Evolutionary conservation across 352 stramenopile species (phyloP), one percentile per base, ranked within the genome.

Genomic region (Phytopythium helicoides): DNA sequence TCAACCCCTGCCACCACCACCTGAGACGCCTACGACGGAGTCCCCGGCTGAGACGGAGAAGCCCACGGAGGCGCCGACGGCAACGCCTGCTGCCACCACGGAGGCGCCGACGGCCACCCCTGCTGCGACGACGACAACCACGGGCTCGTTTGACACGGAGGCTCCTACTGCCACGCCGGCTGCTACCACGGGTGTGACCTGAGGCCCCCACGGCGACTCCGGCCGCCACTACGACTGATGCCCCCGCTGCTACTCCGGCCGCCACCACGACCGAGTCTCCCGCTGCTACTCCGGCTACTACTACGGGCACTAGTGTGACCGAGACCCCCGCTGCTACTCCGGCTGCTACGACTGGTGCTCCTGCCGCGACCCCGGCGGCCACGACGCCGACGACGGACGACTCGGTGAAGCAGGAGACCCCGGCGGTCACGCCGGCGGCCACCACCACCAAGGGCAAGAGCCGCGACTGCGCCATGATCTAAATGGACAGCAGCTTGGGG

Each of bases 391-490:
- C n/a, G n/a, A n/a, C n/a, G n/a, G n/a, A n/a, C n/a, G n/a, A n/a
- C n/a, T n/a, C n/a, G n/a, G n/a, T n/a, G n/a, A n/a, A n/a, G n/a
- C n/a, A n/a, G n/a, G n/a, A n/a, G n/a, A n/a, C n/a, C n/a, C n/a
- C n/a, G n/a, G n/a, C n/a, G n/a, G n/a, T n/a, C n/a, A n/a, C n/a
- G 36, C 36, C 36, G 36, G 36, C 36, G 36, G 36, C 36, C 36
- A 40, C 36, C 14, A 15, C 5, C 3, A 12, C 36, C 36, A 40
- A n/a, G 16, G 36, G 11, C 8, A 45, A 22, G 38, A 45, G 38
- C 38, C 22, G 14, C n/a, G 38, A 45, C 38, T 45, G 38, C 38
- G 38, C 38, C 19, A 26, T 45, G 16, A n/a, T n/a, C n/a, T 45
- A 45, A 45, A 25, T 21, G 16, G 7, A n/a, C n/a, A n/a, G n/a